A percentile compares a stretch with the other conserved stretches of the same genome.
phyloP scores from a whole-genome alignment of 352 stramenopile genomes.

The Phytopythium chamaehyphon region DNA sequence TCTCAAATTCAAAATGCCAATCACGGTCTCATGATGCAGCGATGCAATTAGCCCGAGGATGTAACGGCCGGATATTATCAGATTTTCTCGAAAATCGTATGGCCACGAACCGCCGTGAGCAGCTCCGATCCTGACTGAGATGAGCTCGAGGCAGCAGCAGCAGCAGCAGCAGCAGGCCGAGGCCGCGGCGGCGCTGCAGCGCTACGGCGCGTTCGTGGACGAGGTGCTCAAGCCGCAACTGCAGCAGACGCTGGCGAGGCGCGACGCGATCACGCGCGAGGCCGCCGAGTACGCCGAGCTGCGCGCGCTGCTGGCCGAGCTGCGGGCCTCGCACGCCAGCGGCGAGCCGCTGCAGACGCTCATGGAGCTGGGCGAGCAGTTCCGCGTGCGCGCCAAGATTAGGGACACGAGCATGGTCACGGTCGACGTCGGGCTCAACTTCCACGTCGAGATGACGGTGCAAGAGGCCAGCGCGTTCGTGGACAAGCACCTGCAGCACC shows the following conservation, averaged over 20 bases:
- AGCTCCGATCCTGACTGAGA: no score
- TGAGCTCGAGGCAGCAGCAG: background rate
- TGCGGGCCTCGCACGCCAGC: slow-evolving; percentile 9
- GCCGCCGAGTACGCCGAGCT: slow-evolving; percentile 66
- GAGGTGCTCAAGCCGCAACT: slow-evolving; percentile 68
- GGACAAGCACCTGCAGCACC: slow-evolving; percentile 38
- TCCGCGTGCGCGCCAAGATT: slow-evolving; percentile 72
- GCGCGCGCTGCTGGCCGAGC: slow-evolving; percentile 37
- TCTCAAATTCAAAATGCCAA: no score
- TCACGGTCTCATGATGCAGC: no score
- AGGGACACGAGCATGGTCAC: slow-evolving; percentile 49
- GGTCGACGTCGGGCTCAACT: slow-evolving; percentile 68
- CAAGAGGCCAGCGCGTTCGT: slow-evolving; percentile 56
- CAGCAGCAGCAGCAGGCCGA: background rate
- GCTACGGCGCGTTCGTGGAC: slow-evolving; percentile 67
- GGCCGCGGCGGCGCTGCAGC: slow-evolving; percentile 34
- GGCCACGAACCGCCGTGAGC: no score
- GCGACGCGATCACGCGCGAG: slow-evolving; percentile 45
- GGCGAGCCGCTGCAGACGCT: slow-evolving; percentile 32
- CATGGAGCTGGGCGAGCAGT: slow-evolving; percentile 68
- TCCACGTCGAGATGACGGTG: slow-evolving; percentile 78
- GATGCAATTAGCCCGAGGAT: no score
- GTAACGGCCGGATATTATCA: no score
- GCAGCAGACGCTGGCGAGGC: slow-evolving; percentile 43
- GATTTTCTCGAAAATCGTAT: no score